phyloP scores from a whole-genome alignment of 441 rosid genomes.

The Dalechampia spathulata region DNA sequence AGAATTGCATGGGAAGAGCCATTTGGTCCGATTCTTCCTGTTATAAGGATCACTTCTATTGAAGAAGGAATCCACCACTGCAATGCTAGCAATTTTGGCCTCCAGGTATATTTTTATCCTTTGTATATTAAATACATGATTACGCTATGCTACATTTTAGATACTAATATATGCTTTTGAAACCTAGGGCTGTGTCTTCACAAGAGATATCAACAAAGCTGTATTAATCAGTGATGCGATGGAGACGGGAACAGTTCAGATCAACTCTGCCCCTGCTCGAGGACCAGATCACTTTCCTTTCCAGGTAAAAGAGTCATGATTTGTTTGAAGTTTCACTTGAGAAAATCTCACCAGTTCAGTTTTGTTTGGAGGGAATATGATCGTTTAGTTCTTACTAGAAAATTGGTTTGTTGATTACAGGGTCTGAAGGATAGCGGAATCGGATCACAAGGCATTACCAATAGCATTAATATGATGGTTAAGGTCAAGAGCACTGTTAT shows the following conservation, averaged over 20 bases:
- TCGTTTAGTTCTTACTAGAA: background rate
- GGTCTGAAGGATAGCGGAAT: constrained; percentile 96
- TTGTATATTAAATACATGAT: too few relatives aligned
- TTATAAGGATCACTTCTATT: constrained; percentile 62
- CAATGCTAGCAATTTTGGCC: constrained; percentile 97
- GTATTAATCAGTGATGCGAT: constrained; percentile 86
- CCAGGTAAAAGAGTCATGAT: constrained; percentile 46
- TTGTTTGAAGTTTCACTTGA: too few relatives aligned
- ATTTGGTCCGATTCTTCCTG: constrained; percentile 86
- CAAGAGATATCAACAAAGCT: constrained; percentile 87
- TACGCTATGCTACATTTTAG: background rate
- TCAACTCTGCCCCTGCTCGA: constrained; percentile 98
- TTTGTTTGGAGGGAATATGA: too few relatives aligned
- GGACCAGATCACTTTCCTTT: constrained; percentile 99
- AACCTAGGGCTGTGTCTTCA: constrained; percentile 80
- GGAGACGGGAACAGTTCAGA: constrained; percentile 98
- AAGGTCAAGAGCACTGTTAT: constrained; percentile 90
- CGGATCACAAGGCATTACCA: constrained; percentile 94
- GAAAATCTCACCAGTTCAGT: too few relatives aligned
- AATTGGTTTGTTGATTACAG: constrained; percentile 23
- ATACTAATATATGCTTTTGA: background rate
- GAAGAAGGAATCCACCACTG: constrained; percentile 98
- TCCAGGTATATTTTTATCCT: constrained; percentile 63
- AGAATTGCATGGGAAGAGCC: constrained; percentile 99
- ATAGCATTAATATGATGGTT: constrained; percentile 91